phyloP scores from a whole-genome alignment of 169 alveolate genomes.

The Plasmodium knowlesi region DNA sequence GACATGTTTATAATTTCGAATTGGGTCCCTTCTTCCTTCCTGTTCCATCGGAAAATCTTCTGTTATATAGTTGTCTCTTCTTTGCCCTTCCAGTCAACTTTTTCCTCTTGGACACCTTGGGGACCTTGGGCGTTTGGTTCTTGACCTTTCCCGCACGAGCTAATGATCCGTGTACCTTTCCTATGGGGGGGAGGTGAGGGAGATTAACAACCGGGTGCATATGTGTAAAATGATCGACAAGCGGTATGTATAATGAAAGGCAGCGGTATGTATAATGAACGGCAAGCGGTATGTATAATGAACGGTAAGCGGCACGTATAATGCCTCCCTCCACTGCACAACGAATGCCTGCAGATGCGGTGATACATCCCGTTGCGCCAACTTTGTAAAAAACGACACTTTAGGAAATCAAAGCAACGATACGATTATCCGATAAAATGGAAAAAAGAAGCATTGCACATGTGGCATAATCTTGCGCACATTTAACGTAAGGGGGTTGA shows the following conservation, averaged over 20 bases:
- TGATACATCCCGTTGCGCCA: not conserved
- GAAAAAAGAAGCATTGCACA: not conserved
- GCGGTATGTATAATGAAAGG: too few species aligned
- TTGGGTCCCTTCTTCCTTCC: conserved; percentile 91
- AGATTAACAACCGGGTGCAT: too few species aligned
- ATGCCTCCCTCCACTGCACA: too few species aligned
- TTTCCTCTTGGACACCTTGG: conserved; percentile 96
- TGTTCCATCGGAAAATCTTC: conserved; percentile 93
- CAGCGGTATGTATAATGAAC: too few species aligned
- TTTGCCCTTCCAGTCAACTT: conserved; percentile 97
- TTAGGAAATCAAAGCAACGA: not conserved
- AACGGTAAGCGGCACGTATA: too few species aligned
- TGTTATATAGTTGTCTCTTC: conserved; percentile 97
- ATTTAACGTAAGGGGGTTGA: not conserved
- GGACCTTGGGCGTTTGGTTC: conserved; percentile 98
- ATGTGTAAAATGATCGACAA: not conserved
- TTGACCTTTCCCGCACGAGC: conserved; percentile 99
- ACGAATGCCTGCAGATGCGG: too few species aligned
- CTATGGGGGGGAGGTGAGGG: conserved; percentile 18
- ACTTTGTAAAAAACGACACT: not conserved
- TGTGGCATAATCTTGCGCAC: not conserved
- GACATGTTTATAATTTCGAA: conserved; percentile 72
- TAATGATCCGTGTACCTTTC: conserved; percentile 97
- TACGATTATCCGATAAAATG: not conserved
- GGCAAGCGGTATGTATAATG: too few species aligned